Evolutionary conservation across 306 rosid species (phyloP).

Genomic region (Carpinus viminea): DNA sequence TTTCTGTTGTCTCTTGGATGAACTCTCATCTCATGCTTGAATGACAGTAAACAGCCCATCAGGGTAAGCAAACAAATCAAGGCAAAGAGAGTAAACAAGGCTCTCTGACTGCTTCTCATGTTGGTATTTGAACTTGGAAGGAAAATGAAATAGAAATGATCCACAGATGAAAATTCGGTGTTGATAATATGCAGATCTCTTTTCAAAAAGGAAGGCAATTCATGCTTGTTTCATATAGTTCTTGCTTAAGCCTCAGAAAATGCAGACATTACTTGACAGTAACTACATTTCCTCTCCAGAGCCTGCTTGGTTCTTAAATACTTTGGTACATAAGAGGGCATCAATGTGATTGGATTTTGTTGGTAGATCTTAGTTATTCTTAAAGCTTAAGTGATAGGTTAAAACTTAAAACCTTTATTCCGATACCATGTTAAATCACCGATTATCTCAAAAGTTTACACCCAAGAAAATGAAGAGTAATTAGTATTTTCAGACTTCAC

Average conservation of each 20-base stretch:
- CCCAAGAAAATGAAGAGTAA: no score
- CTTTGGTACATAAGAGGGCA: neutral
- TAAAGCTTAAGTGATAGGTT: no score
- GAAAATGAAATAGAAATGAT: slow-evolving; percentile 21
- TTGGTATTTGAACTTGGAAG: slow-evolving; percentile 20
- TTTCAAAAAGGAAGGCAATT: slow-evolving; percentile 14
- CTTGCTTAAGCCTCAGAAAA: slow-evolving; percentile 11
- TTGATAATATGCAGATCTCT: slow-evolving; percentile 25
- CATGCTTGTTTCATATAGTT: slow-evolving; percentile 28
- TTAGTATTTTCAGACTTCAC: no score
- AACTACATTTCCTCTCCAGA: slow-evolving; percentile 9
- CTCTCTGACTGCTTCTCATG: slow-evolving; percentile 53
- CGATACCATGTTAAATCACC: no score
- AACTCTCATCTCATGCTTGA: slow-evolving; percentile 33
- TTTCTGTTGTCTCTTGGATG: slow-evolving; percentile 29
- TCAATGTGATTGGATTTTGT: neutral
- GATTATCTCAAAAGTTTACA: no score
- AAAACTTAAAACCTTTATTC: no score
- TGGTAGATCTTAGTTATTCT: no score
- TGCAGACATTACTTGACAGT: slow-evolving; percentile 18
- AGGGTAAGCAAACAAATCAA: slow-evolving; percentile 40
- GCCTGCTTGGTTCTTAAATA: slow-evolving; percentile 22
- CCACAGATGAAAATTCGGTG: slow-evolving; percentile 13
- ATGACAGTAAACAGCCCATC: slow-evolving; percentile 31
- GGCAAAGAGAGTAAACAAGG: slow-evolving; percentile 39